Conservation (phyloP, 441 rosid species). For the Jatropha podagrica region DNA sequence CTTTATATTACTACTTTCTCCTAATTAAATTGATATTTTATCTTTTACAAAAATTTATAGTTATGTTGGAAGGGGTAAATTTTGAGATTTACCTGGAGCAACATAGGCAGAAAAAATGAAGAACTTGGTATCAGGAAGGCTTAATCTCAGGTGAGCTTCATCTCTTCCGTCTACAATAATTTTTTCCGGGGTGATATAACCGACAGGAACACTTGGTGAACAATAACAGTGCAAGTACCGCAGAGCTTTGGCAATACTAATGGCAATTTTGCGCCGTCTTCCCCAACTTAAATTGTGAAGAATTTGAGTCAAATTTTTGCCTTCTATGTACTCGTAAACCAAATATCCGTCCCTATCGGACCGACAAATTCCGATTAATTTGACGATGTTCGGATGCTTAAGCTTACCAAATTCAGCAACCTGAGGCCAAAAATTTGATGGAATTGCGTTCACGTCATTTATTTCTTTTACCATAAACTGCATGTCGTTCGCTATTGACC, state of each 20-base stretch:
- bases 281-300: conserved; percentile 59
- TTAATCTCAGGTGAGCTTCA: conserved; percentile 49
- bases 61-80: not conserved
- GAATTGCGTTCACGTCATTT: conserved; percentile 29
- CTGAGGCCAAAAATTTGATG: conserved; percentile 36
- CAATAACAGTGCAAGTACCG: conserved; percentile 51
- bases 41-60: no score
- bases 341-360: conserved; percentile 51
- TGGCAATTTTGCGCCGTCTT: conserved; percentile 50
- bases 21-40: not conserved
- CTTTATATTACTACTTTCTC: not conserved
- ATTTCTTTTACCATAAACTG: conserved; percentile 50
- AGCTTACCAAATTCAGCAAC: conserved; percentile 36
- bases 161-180: conserved; percentile 50
- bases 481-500: conserved; percentile 33
- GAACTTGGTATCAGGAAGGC: conserved; percentile 39
- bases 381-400: conserved; percentile 63
- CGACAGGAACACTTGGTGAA: conserved; percentile 32
- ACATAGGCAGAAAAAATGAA: conserved; percentile 41
- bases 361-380: conserved; percentile 47
- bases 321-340: conserved; percentile 56
- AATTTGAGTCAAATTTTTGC: conserved; percentile 47
- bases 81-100: conserved; percentile 59
- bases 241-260: conserved; percentile 61
- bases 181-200: conserved; percentile 52